Base-by-base conservation (phyloP, 768 basidiomycete species). In the Termitomyces sp. region DNA sequence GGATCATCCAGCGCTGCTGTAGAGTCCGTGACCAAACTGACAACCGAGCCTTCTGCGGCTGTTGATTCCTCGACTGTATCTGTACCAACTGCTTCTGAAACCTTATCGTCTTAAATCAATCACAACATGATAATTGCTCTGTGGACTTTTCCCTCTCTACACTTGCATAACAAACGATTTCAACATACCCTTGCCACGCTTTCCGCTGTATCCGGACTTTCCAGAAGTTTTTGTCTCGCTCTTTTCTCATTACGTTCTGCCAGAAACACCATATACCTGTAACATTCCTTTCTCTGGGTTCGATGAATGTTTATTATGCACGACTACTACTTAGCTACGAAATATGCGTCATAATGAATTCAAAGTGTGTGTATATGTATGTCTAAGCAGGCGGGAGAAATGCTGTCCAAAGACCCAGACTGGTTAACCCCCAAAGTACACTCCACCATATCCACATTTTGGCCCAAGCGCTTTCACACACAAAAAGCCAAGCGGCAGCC, bases 361-460 rank as follows among this genome's bases (percentile, higher is more conserved):
- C 18, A 16, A 36, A 56, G 0, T 37, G 32, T 27, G 30, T 40
- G 32, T n/a, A n/a, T n/a, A n/a, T n/a, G n/a, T n/a, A n/a, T n/a
- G n/a, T n/a, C 43, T 73, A 96, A 0, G 95, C 96, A n/a, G 96
- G 96, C 0, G 96, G 96, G 32, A 96, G 79, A 67, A 95, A 95
- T 2, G 83, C 81, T 1, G 79, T 81, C 95, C 94, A 98, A 0
- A 96, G 75, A 4, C 93, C 79, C 20, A 87, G 69, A 12, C 86
- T 86, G 18, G 86, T 65, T 2, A 77, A 70, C 4, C 89, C 87
- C 94, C 95, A 98, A 0, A 88, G 60, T 1, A 89, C 67, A 55
- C 83, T 85, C 91, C 95, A 99, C 12, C 71, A 68, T 3, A 95
- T 73, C 91, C 94, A 98, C 44, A 70, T 69, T 43, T 65, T 77